Percentiles rank a stretch among this genome's conserved stretches.
Evolutionary conservation across 768 basidiomycete species (phyloP).

Genomic region (Macrolepiota albuminosa): DNA sequence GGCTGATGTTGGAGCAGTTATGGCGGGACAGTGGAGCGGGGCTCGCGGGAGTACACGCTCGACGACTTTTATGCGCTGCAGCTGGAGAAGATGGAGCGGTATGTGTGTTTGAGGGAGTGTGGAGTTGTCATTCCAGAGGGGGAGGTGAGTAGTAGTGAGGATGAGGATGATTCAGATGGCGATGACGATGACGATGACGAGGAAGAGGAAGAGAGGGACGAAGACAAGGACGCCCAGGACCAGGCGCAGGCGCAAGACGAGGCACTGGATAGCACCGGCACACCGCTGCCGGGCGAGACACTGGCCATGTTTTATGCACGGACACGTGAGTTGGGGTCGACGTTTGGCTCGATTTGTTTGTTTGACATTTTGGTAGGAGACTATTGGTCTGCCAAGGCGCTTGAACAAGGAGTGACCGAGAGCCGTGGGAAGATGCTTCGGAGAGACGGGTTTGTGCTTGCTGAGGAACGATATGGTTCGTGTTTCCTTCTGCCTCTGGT

Average conservation of each 20-base stretch:
- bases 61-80: not conserved
- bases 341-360: no score
- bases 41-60: not conserved
- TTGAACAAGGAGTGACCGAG: not conserved
- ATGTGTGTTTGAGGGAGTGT: conserved; percentile 14
- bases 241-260: not conserved
- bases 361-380: not conserved
- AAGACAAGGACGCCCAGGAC: not conserved
- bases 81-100: not conserved
- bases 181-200: conserved; percentile 36
- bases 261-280: not conserved
- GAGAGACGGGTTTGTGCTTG: not conserved
- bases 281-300: not conserved
- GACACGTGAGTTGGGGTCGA: not conserved
- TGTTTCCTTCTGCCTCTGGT: not conserved
- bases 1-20: not conserved
- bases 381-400: not conserved
- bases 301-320: not conserved
- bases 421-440: not conserved
- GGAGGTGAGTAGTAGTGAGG: not conserved
- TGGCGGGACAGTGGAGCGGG: not conserved
- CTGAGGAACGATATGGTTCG: not conserved
- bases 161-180: conserved; percentile 18
- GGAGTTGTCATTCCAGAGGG: not conserved
- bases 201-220: not conserved